These are phyloP conservation scores for Ustilago cynodontis DNA, from an alignment of 1,284 basidiomycete species.

Conservation along the genomic window DNA sequence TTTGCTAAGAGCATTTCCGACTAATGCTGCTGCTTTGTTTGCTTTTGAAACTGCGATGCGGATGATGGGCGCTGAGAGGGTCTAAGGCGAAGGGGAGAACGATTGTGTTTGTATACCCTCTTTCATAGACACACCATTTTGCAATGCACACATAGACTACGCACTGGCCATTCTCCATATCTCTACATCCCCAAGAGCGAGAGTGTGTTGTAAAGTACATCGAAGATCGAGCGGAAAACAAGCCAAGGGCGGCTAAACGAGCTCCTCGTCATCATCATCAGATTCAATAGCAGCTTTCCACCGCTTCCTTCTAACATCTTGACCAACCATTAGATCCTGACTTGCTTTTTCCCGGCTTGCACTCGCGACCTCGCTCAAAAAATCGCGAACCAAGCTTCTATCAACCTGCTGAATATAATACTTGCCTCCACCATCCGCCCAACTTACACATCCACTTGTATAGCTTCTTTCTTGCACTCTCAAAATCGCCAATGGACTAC, in stretches of 20 bases:
- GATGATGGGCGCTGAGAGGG: constrained; percentile 63
- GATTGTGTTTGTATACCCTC: constrained; percentile 10
- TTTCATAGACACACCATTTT: constrained; percentile 2
- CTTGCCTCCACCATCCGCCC: constrained; percentile 66
- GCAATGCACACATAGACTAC: background rate
- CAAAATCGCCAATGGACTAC: constrained; percentile 64
- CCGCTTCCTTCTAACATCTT: constrained; percentile 36
- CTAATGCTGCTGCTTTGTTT: constrained; percentile 64
- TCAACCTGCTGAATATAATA: constrained; percentile 67
- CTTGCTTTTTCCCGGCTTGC: background rate
- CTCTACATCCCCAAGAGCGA: too few species aligned
- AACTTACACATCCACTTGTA: constrained; percentile 62
- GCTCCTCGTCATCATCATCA: constrained; percentile 33
- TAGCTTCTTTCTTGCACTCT: constrained; percentile 60
- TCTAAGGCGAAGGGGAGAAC: background rate
- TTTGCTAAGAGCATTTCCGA: constrained; percentile 65
- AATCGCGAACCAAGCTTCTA: constrained; percentile 45
- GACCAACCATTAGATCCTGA: constrained; percentile 33
- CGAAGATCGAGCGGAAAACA: too few species aligned
- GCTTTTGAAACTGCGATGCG: constrained; percentile 67
- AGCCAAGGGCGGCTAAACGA: too few species aligned
- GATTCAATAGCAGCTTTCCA: constrained; percentile 41
- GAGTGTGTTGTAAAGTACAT: too few species aligned
- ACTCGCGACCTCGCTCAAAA: constrained; percentile 16
- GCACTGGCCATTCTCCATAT: too few species aligned